Base-by-base conservation (phyloP, 2,329 filamentous ascomycete species). In the Aspergillus ibericus region DNA sequence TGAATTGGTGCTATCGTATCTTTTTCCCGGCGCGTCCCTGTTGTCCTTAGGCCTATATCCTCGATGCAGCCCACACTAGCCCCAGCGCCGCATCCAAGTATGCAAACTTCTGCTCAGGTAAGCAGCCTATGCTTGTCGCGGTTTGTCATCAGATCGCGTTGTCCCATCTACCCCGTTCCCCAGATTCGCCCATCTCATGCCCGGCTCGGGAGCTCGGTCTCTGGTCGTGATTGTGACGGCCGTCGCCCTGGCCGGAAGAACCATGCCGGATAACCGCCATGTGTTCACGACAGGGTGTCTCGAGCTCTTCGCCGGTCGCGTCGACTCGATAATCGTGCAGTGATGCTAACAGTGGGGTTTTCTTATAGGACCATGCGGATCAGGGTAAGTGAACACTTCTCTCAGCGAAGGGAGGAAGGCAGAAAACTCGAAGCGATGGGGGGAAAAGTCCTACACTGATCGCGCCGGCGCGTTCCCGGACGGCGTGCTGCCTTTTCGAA, bases 81-180 rank as follows among this genome's bases (percentile, higher is more conserved):
- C 60, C 78, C 78, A 70, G 78, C 78, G 66, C 78, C 78, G 67
- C 78, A 80, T 74, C 77, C 76, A 68, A 75, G 71, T 66, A 78
- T 79, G 75, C 78, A 79, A 68, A 72, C 73, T 61, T 70, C 77
- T 75, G 77, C 80, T 77, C 82, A 84, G 80, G 82, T 85, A 83
- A 81, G 82, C 78, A 70, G 60, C 61, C 54, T 53, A 63, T 68
- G 61, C 63, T 64, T 65, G 63, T 70, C 63, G 64, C 67, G 64
- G 70, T 74, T 75, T 75, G 72, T 75, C 72, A 74, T 70, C 66
- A 68, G 67, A 67, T 69, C 67, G 60, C 59, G 63, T 58, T 62
- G 52, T 56, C 54, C 53, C 46, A 47, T 58, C 50, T 46, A 34
- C 40, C 48, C 34, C 38, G 51, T 55, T 53, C 53, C 59, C 40